Percentiles rank a stretch among this genome's conserved stretches.
Conservation (phyloP, 2,329 filamentous ascomycete genomes). For the Ophiostoma sp. region DNA sequence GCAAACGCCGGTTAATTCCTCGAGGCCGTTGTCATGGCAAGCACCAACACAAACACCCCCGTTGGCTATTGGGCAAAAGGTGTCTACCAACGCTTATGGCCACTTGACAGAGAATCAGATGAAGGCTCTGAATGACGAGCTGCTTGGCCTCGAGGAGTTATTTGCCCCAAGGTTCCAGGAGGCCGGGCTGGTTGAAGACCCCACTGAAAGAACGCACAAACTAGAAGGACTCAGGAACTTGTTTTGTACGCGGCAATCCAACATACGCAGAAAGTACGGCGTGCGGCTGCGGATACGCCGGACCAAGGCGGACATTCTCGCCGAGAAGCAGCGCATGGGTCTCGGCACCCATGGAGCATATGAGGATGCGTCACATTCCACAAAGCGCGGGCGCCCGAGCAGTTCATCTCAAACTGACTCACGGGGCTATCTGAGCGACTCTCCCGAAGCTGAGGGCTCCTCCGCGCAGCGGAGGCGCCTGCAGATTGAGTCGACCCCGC, state of each 20-base stretch:
- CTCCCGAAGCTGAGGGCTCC: not conserved
- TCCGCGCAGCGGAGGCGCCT: not conserved
- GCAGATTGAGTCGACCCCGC: not conserved
- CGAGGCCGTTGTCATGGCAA: slow-evolving; percentile 17
- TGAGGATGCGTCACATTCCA: not conserved
- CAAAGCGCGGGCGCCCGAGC: not conserved
- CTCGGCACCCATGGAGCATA: slow-evolving; percentile 25
- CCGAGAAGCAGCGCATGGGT: slow-evolving; percentile 40
- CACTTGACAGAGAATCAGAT: slow-evolving; percentile 38
- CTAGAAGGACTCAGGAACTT: slow-evolving; percentile 47
- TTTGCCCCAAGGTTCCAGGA: slow-evolving; percentile 42
- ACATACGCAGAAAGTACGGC: slow-evolving; percentile 55
- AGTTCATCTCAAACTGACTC: not conserved
- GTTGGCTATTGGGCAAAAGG: not conserved
- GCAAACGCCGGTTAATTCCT: not conserved
- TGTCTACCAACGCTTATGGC: slow-evolving; percentile 39
- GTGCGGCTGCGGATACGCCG: slow-evolving; percentile 49
- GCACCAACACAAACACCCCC: not conserved
- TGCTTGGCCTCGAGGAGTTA: slow-evolving; percentile 36
- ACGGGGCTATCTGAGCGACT: not conserved
- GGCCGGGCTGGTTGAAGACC: slow-evolving; percentile 38
- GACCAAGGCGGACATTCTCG: slow-evolving; percentile 43
- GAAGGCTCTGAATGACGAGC: slow-evolving; percentile 36
- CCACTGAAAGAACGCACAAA: slow-evolving; percentile 31
- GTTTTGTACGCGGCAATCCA: slow-evolving; percentile 52